Evolutionary conservation across 1,284 basidiomycete species (phyloP), one percentile per base, ranked within the genome.

Genomic region (Heterobasidion parviporum): DNA sequence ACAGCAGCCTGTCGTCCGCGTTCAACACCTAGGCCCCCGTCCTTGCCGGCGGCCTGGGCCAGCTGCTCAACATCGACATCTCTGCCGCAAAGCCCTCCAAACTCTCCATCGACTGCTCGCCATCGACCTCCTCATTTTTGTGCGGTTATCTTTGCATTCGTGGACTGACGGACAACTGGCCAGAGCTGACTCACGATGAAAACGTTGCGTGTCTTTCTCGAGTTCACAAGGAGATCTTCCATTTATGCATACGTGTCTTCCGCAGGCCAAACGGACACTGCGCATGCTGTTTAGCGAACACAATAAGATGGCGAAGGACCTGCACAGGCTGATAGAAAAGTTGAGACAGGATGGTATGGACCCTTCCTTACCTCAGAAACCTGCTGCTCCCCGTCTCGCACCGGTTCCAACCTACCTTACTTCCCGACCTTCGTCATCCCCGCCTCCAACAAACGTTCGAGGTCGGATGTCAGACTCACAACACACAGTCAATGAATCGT

Each of bases 401-500:
- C 55, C 61, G 12, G 51, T 59, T 33, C 49, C 62, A 44, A 54
- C 59, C 26, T 59, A 53, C 56, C 8, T 59, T 45, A 35, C 61
- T 56, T 57, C 54, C 53, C 14, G 62, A 49, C 56, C 57, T 53
- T 33, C 48, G 15, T 55, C 63, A 54, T 15, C 61, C 54, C 51
- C 63, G 32, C 56, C 59, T 48, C 55, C 60, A 26, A 60, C 68
- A 16, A 62, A 65, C 20, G 59, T 63, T 7, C 67, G 68, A n/a
- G 66, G 57, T 35, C 68, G 75, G 36, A 73, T 87, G 68, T 74
- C 73, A n/a, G 87, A 89, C 54, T 87, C 85, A 1, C 83, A 87
- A 57, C 81, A 82, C 56, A 80, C 83, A 1, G 86, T 88, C 1
- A 89, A 91, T 54, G 88, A 92, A 64, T 89, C 88, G 0, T 92